Base-by-base conservation (phyloP, 176 grass and related monocot genomes). In the Musa schizocarpa region DNA sequence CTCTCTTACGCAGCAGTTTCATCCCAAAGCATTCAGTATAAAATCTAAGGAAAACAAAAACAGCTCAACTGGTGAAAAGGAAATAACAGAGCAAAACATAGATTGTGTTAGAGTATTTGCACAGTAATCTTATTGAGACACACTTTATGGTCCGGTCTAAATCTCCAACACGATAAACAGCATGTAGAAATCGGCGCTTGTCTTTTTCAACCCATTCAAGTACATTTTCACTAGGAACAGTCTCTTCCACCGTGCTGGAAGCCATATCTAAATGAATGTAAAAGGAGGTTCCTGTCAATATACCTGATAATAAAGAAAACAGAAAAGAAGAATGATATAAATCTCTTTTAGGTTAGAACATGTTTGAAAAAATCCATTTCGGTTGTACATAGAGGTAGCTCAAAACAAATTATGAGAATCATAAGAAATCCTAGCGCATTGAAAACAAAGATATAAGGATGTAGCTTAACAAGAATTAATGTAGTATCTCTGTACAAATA, bases 1-100 rank as follows among this genome's bases (percentile, higher is more conserved):
- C 90, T 72, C 90, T 93, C 81, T 98, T 93, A 74, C 90, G 90
- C 67, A 98, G 73, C 54, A 98, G 76, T 51, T 89, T 89, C 95
- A 93, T 93, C 26, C 90, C 95, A 76, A 98, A 90, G 76, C 88
- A 89, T 82, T 98, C 90, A 0, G 84, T 98, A 81, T 99, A 99
- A 86, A 86, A 94, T 67, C 95, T 99, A 81, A 19, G 12, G 59
- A 53, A 57, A 79, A 78, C 3, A 57, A 34, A 79, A 49, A 12
- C 64, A 71, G 9, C 14, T 26, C 25, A 63, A 59, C 52, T 49
- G 20, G 2, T n/a, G 23, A 17, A 74, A 56, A 52, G 51, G 34
- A 11, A 56, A 27, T 55, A 1, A 0, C 17, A 14, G 50, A 55
- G 22, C 11, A 3, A 56, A 9, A 25, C 14, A 27, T 26, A 16